Evolutionary conservation across 2,329 filamentous ascomycete genomes (phyloP), one percentile per base, ranked within the genome.

Genomic region (Sclerotinia trifoliorum): DNA sequence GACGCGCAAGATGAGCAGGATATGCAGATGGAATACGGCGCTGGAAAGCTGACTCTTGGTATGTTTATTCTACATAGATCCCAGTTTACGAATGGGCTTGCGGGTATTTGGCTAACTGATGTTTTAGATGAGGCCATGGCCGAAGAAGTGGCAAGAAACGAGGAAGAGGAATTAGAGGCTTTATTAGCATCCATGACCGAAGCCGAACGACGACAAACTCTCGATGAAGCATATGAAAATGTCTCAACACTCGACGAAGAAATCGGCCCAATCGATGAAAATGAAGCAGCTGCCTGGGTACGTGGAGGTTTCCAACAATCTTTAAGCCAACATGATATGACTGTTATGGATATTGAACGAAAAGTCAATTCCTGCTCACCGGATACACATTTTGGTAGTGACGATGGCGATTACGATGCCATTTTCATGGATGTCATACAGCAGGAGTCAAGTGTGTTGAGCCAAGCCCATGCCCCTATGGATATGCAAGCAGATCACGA

Each of bases 401-500:
- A 88, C 65, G 86, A 88, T 57, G 84, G 84, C 19, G 86, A 88
- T 55, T 89, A 88, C 73, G 87, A 89, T 71, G 79, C 82, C 58
- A 78, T 89, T 13, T 89, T 97, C 76, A 85, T 86, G 80, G 87
- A 92, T 72, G 76, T 91, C 49, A 78, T 87, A 63, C 81, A 84
- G n/a, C 79, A 83, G 70, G 80, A 83, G 60, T 75, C 54, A 7
- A 65, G 78, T 19, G 69, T 65, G 29, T 69, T 71, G 56, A 71
- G 52, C 56, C 39, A 44, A 44, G n/a, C 24, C 7, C 10, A 35
- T 7, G 56, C 62, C 13, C n/a, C 11, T 24, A 54, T 56, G 32
- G 32, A 55, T 42, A 44, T 65, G 29, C 62, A 57, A 63, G 61
- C 35, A n/a, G 57, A 63, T 39, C 39, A 63, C 5, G 57, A 74